Evolutionary conservation across 2,329 filamentous ascomycete species (phyloP).

Genomic region (Neophaeococcomyces mojaviensis): DNA sequence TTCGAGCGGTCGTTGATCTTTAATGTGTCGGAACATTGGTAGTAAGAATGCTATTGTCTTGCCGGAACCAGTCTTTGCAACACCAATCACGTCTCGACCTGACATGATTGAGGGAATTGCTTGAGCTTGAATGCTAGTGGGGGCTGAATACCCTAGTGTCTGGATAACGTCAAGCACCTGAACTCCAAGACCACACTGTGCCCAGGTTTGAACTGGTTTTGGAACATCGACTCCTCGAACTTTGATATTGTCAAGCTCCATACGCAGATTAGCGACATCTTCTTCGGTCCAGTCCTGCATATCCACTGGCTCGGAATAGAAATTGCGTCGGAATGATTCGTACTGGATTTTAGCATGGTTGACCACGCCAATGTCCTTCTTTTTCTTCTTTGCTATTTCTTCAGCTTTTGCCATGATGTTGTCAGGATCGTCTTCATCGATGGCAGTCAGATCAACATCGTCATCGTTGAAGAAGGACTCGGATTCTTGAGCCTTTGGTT

Average conservation of each 20-base stretch:
- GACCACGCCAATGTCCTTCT: slow-evolving; percentile 85
- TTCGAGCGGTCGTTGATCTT: slow-evolving; percentile 76
- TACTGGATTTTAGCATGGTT: slow-evolving; percentile 84
- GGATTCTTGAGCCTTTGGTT: slow-evolving; percentile 54
- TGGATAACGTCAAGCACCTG: slow-evolving; percentile 81
- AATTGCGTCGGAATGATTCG: slow-evolving; percentile 81
- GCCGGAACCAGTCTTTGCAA: slow-evolving; percentile 94
- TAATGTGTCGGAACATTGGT: slow-evolving; percentile 97
- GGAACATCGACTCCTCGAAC: slow-evolving; percentile 81
- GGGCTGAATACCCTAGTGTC: slow-evolving; percentile 73
- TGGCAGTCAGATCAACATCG: slow-evolving; percentile 57
- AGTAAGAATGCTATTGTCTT: slow-evolving; percentile 94
- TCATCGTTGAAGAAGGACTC: slow-evolving; percentile 84
- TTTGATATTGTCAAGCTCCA: slow-evolving; percentile 92
- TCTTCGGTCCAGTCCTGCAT: slow-evolving; percentile 74
- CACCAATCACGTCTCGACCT: slow-evolving; percentile 87
- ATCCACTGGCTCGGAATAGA: slow-evolving; percentile 86
- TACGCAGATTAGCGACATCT: slow-evolving; percentile 70
- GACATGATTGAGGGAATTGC: slow-evolving; percentile 94
- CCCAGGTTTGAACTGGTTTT: slow-evolving; percentile 93
- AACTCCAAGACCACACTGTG: slow-evolving; percentile 82
- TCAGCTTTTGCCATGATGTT: slow-evolving; percentile 54
- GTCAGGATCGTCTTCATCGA: slow-evolving; percentile 55
- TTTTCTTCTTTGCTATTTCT: slow-evolving; percentile 58
- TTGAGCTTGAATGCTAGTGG: slow-evolving; percentile 91